Base-by-base conservation (phyloP, 345 rosid species). In the Populus nigra region DNA sequence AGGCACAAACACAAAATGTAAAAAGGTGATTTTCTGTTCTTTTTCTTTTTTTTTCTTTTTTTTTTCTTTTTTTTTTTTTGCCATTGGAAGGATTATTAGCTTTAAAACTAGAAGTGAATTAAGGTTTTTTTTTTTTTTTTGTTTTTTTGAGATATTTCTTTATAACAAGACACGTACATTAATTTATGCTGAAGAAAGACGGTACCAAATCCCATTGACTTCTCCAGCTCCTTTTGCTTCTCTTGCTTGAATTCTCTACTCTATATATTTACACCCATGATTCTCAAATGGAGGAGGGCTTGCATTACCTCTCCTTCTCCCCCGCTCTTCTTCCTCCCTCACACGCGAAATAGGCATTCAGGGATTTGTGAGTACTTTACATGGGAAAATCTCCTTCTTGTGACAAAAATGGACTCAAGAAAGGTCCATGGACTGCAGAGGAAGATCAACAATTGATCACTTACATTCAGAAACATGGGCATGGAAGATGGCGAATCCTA, bases 341-440 rank as follows among this genome's bases (percentile, higher is more conserved):
- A 67, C 67, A 59, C 23, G 17, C 39, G 39, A 38, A 7, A 17
- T 16, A 39, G 3, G 16, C 8, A 31, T 6, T 15, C n/a, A 9
- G 23, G 4, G 43, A 43, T 5, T 12, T 23, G 53, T 61, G 55
- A 75, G 66, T 10, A n/a, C n/a, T n/a, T 11, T 15, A 61, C 20
- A 92, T 90, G 97, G 91, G 83, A 5, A 91, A 84, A 81, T 73
- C 93, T 76, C 72, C 86, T 43, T 63, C 77, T 50, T 80, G 74
- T 25, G 93, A 89, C 71, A 86, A 87, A 76, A 83, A 73, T 80
- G 96, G 89, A 49, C 68, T 91, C 83, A 94, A 91, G 86, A 94
- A 89, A 79, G 98, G 98, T 71, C 97, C 97, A 68, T 94, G 97
- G 98, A 91, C 92, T 31, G 88, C 90, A 0, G 97, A 92, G 78